Evolutionary conservation across 1,284 basidiomycete genomes (phyloP).

Genomic region (Tilletia walkeri): DNA sequence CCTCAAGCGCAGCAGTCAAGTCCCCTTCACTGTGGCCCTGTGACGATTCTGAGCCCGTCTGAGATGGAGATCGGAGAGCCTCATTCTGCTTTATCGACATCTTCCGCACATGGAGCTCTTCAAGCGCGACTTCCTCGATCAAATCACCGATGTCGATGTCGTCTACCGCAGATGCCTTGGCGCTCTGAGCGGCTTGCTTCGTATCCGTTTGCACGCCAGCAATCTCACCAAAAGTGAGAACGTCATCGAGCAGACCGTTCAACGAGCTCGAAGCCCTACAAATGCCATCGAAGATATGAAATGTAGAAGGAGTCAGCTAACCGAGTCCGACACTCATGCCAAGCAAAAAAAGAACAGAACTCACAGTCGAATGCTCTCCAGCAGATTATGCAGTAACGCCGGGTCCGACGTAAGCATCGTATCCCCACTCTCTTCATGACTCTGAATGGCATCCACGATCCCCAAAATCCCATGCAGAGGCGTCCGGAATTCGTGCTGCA

Average conservation of each 20-base stretch:
- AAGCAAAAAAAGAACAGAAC: no score
- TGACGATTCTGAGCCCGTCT: neutral
- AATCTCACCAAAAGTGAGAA: slow-evolving; percentile 43
- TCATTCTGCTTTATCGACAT: slow-evolving; percentile 11
- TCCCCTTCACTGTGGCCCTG: neutral
- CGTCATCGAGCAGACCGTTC: slow-evolving; percentile 41
- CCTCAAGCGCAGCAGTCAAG: neutral
- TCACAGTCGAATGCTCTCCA: slow-evolving; percentile 1
- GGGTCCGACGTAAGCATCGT: neutral
- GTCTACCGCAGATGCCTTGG: slow-evolving; percentile 24
- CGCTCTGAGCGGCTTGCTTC: neutral
- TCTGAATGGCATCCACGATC: slow-evolving; percentile 38
- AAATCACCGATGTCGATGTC: slow-evolving; percentile 26
- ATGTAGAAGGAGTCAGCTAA: neutral
- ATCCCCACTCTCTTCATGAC: slow-evolving; percentile 26
- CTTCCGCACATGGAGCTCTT: slow-evolving; percentile 27
- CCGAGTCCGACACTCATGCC: no score
- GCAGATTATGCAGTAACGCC: neutral
- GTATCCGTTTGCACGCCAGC: slow-evolving; percentile 23
- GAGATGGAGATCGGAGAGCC: neutral
- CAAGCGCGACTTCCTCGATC: slow-evolving; percentile 37
- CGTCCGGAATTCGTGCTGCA: slow-evolving; percentile 45
- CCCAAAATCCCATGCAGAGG: slow-evolving; percentile 46
- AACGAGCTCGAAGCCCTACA: slow-evolving; percentile 38
- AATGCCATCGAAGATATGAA: slow-evolving; percentile 23